These are phyloP conservation scores for Hapsidospora chrysogenum DNA, from an alignment of 495 filamentous ascomycete genomes.

Conservation along the genomic window DNA sequence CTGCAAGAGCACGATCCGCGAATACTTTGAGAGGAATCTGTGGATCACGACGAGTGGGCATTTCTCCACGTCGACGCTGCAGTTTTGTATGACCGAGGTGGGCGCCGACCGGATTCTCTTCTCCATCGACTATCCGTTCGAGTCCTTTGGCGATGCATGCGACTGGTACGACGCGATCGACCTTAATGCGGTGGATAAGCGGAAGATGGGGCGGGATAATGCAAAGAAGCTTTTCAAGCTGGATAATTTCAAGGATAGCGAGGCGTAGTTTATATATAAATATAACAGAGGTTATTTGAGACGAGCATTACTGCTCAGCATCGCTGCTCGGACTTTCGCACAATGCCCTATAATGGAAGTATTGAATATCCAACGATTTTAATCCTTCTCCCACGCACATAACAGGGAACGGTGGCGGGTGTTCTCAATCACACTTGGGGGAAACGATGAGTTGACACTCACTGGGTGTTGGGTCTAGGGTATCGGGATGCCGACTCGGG, in stretches of 20 bases:
- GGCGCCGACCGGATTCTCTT: constrained; percentile 18
- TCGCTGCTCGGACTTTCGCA: too few species aligned
- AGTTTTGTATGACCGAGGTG: constrained; percentile 27
- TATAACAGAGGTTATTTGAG: too few species aligned
- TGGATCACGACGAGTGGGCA: constrained; percentile 47
- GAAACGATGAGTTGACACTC: too few species aligned
- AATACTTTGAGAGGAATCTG: constrained; percentile 44
- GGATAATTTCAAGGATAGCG: background rate
- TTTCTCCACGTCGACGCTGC: constrained; percentile 38
- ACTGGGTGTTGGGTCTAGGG: too few species aligned
- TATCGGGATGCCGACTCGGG: too few species aligned
- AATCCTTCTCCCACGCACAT: too few species aligned
- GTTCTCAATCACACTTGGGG: too few species aligned
- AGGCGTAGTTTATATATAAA: too few species aligned
- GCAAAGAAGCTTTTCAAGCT: constrained; percentile 3
- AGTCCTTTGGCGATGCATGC: constrained; percentile 2
- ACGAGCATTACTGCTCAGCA: too few species aligned
- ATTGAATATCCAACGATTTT: too few species aligned
- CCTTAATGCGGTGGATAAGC: background rate
- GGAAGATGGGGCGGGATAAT: constrained; percentile 2
- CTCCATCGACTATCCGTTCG: constrained; percentile 12
- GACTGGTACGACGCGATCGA: constrained; percentile 1
- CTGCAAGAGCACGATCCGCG: constrained; percentile 1
- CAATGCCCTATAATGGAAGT: too few species aligned
- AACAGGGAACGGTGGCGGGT: too few species aligned